These are phyloP conservation scores for Solanum stenotomum DNA, from an alignment of 257 asterid species.

Conservation along the genomic window DNA sequence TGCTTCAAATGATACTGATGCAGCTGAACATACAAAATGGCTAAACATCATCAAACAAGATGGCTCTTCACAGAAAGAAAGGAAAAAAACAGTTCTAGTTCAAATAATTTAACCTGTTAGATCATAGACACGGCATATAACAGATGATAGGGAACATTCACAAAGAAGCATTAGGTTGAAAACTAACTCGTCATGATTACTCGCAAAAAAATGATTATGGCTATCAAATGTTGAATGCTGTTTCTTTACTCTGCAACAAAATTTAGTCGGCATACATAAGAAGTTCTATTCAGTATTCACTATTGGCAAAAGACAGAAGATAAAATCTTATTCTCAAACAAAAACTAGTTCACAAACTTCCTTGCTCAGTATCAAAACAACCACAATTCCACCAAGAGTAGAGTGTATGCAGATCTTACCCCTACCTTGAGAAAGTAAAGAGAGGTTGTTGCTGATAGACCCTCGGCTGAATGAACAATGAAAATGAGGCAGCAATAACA, in stretches of 20 bases:
- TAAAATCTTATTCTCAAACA: not conserved
- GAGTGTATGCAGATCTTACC: not conserved
- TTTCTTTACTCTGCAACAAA: not conserved
- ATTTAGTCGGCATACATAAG: not conserved
- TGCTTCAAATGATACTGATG: not conserved
- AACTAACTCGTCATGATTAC: not conserved
- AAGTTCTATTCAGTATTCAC: not conserved
- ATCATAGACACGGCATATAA: not conserved
- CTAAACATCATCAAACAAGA: not conserved
- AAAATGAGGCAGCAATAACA: not conserved
- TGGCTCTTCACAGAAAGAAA: not conserved
- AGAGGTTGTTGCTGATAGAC: not conserved
- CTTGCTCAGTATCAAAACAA: not conserved
- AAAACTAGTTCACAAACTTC: not conserved
- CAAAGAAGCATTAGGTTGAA: not conserved
- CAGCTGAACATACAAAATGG: not conserved
- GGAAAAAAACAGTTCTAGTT: not conserved
- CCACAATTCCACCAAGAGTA: not conserved
- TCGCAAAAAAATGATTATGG: not conserved
- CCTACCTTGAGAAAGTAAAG: not conserved
- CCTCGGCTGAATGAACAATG: not conserved
- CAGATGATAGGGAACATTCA: not conserved
- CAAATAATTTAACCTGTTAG: not conserved
- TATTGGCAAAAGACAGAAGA: not conserved
- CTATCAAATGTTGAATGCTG: not conserved